phyloP scores from a whole-genome alignment of 768 basidiomycete species.

The Lepiota brunneoincarnata region DNA sequence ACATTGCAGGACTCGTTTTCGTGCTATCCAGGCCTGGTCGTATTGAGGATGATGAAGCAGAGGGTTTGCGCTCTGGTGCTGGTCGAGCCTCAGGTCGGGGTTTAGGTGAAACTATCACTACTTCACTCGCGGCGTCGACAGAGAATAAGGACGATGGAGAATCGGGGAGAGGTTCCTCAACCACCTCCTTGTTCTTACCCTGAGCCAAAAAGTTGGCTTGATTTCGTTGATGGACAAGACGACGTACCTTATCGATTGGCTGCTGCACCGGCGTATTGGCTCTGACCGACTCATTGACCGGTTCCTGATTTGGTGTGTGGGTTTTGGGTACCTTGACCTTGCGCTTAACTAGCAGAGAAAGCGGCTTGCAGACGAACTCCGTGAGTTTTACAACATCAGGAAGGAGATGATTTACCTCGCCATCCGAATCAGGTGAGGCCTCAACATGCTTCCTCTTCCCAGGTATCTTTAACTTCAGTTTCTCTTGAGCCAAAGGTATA shows the following conservation, averaged over 20 bases:
- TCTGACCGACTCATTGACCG: too few relatives aligned
- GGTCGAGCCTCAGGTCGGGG: background rate
- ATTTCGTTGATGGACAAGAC: background rate
- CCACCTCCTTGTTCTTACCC: slow-evolving; percentile 8
- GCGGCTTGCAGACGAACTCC: too few relatives aligned
- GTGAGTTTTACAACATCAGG: too few relatives aligned
- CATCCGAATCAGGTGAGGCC: background rate
- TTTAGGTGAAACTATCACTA: background rate
- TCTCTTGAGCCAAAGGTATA: slow-evolving; percentile 1
- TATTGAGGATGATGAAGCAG: background rate
- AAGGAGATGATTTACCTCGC: slow-evolving; percentile 4
- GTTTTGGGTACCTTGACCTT: too few relatives aligned
- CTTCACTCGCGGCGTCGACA: slow-evolving; percentile 9
- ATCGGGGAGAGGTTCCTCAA: slow-evolving; percentile 2
- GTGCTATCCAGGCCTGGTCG: background rate
- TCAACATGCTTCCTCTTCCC: background rate
- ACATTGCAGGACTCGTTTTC: slow-evolving; percentile 4
- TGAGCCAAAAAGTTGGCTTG: background rate
- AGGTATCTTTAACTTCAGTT: slow-evolving; percentile 1
- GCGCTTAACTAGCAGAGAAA: too few relatives aligned
- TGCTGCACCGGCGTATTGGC: background rate
- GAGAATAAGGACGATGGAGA: slow-evolving; percentile 12
- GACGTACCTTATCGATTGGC: slow-evolving; percentile 2
- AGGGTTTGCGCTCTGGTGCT: background rate
- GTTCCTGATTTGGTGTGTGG: too few relatives aligned